Evolutionary conservation across 2,329 filamentous ascomycete species (phyloP).

Genomic region (Dactylellina leptospora): DNA sequence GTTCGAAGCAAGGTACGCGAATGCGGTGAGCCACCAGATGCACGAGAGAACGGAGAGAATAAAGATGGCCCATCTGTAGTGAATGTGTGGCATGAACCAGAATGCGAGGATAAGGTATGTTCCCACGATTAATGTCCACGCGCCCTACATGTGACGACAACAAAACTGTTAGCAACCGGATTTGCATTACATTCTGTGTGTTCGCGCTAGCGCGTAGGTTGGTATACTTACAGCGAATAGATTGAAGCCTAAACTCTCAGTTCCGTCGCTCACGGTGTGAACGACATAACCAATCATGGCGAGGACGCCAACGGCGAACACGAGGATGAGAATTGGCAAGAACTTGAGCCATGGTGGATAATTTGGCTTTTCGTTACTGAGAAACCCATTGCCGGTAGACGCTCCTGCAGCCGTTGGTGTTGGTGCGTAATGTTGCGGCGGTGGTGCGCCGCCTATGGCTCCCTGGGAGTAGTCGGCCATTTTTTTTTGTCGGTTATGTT

Average conservation of each 20-base stretch:
- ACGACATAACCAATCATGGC: slow-evolving; percentile 38
- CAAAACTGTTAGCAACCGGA: neutral
- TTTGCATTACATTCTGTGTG: neutral
- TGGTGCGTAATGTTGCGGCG: slow-evolving; percentile 1
- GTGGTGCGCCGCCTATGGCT: slow-evolving; percentile 33
- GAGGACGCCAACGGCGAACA: slow-evolving; percentile 31
- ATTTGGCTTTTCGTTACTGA: slow-evolving; percentile 6
- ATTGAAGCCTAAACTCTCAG: slow-evolving; percentile 30
- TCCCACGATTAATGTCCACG: slow-evolving; percentile 35
- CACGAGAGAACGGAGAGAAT: slow-evolving; percentile 30
- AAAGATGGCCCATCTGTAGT: slow-evolving; percentile 42
- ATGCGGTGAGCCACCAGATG: slow-evolving; percentile 47
- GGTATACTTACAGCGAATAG: slow-evolving; percentile 36
- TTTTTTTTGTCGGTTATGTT: too few species aligned
- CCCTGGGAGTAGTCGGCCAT: slow-evolving; percentile 45
- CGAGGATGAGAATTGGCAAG: slow-evolving; percentile 16
- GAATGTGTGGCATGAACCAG: slow-evolving; percentile 19
- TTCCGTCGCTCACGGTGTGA: neutral
- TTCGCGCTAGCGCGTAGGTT: too few species aligned
- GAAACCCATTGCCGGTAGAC: slow-evolving; percentile 4
- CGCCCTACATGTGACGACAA: neutral
- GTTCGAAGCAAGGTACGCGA: slow-evolving; percentile 48
- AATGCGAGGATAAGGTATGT: slow-evolving; percentile 30
- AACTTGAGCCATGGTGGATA: slow-evolving; percentile 34
- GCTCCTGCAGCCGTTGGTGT: slow-evolving; percentile 8